These are phyloP conservation scores for Rhytidiadelphus loreus DNA, from an alignment of 225 moss, liverwort and hornwort species.

Conservation along the genomic window DNA sequence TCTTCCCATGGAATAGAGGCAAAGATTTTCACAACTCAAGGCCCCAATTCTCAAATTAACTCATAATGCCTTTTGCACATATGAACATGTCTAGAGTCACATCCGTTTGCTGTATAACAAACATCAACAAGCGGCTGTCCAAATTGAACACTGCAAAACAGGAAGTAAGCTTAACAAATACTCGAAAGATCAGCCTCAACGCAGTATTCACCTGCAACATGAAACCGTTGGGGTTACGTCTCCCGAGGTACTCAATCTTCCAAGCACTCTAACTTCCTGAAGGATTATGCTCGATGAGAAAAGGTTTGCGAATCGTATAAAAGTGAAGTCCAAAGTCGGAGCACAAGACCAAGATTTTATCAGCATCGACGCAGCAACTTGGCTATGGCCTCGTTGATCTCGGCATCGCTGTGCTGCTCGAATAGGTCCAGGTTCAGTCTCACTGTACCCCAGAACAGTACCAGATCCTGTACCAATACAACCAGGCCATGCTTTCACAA, in stretches of 20 bases:
- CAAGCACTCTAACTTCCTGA: no score
- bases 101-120: no score
- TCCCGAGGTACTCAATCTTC: neutral
- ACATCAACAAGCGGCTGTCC: neutral
- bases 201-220: neutral
- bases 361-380: no score
- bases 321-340: neutral
- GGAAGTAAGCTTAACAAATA: neutral
- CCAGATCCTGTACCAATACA: slow-evolving; percentile 46
- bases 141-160: neutral
- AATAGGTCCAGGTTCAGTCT: slow-evolving; percentile 80
- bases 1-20: no score
- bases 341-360: no score
- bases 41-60: no score
- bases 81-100: no score
- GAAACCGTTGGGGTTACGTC: neutral
- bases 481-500: neutral
- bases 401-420: slow-evolving; percentile 36
- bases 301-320: neutral
- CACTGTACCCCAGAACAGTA: slow-evolving; percentile 62
- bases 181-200: neutral
- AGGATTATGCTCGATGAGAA: neutral
- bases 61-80: no score
- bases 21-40: no score
- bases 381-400: slow-evolving; percentile 49